Evolutionary conservation across 768 basidiomycete genomes (phyloP).

Genomic region (Tremella fuciformis): DNA sequence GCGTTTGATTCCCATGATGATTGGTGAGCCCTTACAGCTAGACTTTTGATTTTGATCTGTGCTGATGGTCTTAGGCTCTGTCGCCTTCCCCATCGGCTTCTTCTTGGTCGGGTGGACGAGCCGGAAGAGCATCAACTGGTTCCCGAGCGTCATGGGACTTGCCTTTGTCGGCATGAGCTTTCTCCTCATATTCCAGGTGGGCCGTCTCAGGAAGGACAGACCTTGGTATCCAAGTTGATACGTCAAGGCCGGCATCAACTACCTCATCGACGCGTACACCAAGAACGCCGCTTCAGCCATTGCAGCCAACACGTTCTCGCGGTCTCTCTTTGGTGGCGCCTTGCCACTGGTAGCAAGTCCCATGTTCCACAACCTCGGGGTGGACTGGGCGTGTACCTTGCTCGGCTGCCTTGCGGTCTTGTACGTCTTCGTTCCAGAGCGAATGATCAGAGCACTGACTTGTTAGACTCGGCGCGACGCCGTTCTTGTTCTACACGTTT

Average conservation of each 20-base stretch:
- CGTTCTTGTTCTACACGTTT: slow-evolving; percentile 3
- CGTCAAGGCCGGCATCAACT: slow-evolving; percentile 38
- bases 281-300: slow-evolving; percentile 4
- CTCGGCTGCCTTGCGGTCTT: slow-evolving; percentile 6
- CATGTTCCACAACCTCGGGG: slow-evolving; percentile 6
- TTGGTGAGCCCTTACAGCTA: too few relatives aligned
- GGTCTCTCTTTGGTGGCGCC: slow-evolving; percentile 1
- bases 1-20: slow-evolving; percentile 15
- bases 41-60: too few relatives aligned
- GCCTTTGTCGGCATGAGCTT: slow-evolving; percentile 48
- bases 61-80: slow-evolving; percentile 51
- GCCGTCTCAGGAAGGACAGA: background rate
- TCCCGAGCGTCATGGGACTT: slow-evolving; percentile 42
- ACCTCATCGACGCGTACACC: slow-evolving; percentile 44
- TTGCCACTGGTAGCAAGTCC: slow-evolving; percentile 1
- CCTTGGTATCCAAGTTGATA: background rate
- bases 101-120: slow-evolving; percentile 49
- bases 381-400: slow-evolving; percentile 9
- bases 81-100: slow-evolving; percentile 48
- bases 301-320: slow-evolving; percentile 5
- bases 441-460: background rate
- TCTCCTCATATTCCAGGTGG: slow-evolving; percentile 51
- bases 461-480: slow-evolving; percentile 5
- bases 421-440: background rate
- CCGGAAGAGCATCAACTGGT: slow-evolving; percentile 34